Percentiles rank a stretch among this genome's conserved stretches.
Evolutionary conservation across 2,329 filamentous ascomycete genomes (phyloP).

Genomic region (Colletotrichum sublineola): DNA sequence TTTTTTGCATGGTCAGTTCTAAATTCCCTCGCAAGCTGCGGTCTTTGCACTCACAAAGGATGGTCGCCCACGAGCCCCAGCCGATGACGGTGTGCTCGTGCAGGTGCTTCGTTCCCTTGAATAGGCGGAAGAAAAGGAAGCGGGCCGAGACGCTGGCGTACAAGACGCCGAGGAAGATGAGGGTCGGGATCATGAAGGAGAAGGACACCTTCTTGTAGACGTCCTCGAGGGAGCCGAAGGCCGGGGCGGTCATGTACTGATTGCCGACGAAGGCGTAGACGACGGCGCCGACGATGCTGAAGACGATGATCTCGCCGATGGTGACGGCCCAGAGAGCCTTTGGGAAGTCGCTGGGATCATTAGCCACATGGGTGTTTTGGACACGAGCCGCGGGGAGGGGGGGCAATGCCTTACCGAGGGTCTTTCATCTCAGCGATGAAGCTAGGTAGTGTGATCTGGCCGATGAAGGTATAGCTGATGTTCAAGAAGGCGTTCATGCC

Average conservation of each 20-base stretch:
- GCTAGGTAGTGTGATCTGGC: conserved; percentile 91
- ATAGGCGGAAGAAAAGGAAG: conserved; percentile 92
- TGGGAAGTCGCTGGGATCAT: conserved; percentile 77
- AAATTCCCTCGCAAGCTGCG: fast-evolving
- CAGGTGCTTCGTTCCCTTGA: conserved; percentile 82
- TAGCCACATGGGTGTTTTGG: not conserved
- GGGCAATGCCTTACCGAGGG: conserved; percentile 55
- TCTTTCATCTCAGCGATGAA: conserved; percentile 96
- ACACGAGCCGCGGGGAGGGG: too few species aligned
- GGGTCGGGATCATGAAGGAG: conserved; percentile 94
- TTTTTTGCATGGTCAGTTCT: conserved; percentile 22
- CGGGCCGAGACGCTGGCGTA: conserved; percentile 92
- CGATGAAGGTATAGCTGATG: conserved; percentile 96
- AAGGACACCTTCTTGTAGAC: conserved; percentile 90
- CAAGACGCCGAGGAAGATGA: conserved; percentile 91
- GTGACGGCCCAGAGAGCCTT: conserved; percentile 94
- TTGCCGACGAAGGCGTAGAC: conserved; percentile 91
- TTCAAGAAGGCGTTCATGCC: conserved; percentile 93
- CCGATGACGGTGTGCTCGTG: conserved; percentile 83
- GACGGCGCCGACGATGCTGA: conserved; percentile 83
- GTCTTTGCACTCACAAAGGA: conserved; percentile 66
- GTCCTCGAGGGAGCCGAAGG: conserved; percentile 85
- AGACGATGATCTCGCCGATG: conserved; percentile 87
- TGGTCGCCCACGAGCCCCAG: conserved; percentile 83
- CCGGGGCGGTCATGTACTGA: conserved; percentile 88